phyloP scores from a whole-genome alignment of 768 basidiomycete species.

The Termitomyces sp. region DNA sequence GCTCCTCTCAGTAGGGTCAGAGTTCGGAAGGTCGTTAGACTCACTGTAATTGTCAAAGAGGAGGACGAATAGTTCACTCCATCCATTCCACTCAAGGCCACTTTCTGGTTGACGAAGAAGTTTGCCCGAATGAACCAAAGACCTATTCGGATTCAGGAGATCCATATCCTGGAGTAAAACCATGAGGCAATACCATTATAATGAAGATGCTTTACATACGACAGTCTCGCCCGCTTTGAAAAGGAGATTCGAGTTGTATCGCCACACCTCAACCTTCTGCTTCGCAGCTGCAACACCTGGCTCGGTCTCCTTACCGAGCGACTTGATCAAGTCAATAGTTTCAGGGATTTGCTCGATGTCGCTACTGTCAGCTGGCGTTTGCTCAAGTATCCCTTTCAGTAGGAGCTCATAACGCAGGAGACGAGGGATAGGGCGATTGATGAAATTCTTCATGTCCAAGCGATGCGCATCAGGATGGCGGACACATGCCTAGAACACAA shows the following conservation, averaged over 20 bases:
- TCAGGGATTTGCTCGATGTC: conserved; percentile 81
- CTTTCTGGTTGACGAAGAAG: conserved; percentile 86
- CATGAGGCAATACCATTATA: not conserved
- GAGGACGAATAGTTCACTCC: conserved; percentile 87
- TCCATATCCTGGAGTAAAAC: conserved; percentile 73
- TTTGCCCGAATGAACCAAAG: conserved; percentile 81
- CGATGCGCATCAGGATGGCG: conserved; percentile 78
- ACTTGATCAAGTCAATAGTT: conserved; percentile 83
- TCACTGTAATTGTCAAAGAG: conserved; percentile 94
- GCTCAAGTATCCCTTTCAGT: conserved; percentile 76
- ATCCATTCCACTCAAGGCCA: conserved; percentile 84
- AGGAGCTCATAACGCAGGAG: conserved; percentile 86
- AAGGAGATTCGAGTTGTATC: conserved; percentile 74
- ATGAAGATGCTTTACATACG: conserved; percentile 29
- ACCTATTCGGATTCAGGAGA: conserved; percentile 77
- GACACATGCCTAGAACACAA: conserved; percentile 35
- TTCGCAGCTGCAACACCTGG: conserved; percentile 84
- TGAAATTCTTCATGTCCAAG: conserved; percentile 91
- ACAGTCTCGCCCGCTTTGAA: conserved; percentile 79
- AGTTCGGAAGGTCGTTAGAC: conserved; percentile 20
- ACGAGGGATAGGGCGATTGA: conserved; percentile 89
- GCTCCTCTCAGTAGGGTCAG: conserved; percentile 11
- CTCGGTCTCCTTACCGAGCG: conserved; percentile 84
- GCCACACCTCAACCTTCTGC: conserved; percentile 88
- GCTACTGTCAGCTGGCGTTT: conserved; percentile 72